Evolutionary conservation across 345 rosid genomes (phyloP), one percentile per base, ranked within the genome.

Genomic region (Brassica rapa): DNA sequence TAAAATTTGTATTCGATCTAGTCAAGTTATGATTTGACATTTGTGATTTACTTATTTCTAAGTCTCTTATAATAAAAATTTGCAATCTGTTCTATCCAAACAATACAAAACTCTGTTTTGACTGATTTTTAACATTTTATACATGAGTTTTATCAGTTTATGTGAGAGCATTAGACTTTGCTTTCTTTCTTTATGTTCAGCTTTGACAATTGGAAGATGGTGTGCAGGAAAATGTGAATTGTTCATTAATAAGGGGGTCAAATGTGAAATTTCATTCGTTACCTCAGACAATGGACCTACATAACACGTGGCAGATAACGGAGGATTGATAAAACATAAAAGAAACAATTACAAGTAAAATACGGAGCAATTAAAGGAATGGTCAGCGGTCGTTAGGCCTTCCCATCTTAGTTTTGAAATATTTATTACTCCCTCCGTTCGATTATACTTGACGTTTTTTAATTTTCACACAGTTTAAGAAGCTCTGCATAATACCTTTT

Each of bases 311-410:
- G 69, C 74, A 1, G 25, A 27, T 59, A 46, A 4, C 9, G 6
- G n/a, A 27, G 24, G 60, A 77, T 53, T 64, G 33, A 73, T 5
- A 2, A 37, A 12, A 8, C 12, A 62, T 5, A 2, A 37, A 12
- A 8, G 19, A 62, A 57, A 59, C 49, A 67, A 71, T 1, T 71
- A 63, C 76, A 70, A 55, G 60, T 43, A 68, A 68, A 37, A 24
- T 53, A 80, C 75, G 66, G 79, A 74, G 75, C 61, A 83, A 81
- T 59, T 51, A 21, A 66, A 5, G 70, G 74, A 53, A 49, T 0
- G 43, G 76, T 72, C 78, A 80, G 70, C 67, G 79, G 79, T 74
- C 55, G 71, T 62, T 74, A 61, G 21, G 32, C 37, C 23, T 66
- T 78, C 73, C 4, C 9, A 35, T 72, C 12, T 19, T 29, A 11